Percentiles rank a stretch among this genome's conserved stretches.
phyloP scores from a whole-genome alignment of 257 asterid genomes.

The Salvia miltiorrhiza region DNA sequence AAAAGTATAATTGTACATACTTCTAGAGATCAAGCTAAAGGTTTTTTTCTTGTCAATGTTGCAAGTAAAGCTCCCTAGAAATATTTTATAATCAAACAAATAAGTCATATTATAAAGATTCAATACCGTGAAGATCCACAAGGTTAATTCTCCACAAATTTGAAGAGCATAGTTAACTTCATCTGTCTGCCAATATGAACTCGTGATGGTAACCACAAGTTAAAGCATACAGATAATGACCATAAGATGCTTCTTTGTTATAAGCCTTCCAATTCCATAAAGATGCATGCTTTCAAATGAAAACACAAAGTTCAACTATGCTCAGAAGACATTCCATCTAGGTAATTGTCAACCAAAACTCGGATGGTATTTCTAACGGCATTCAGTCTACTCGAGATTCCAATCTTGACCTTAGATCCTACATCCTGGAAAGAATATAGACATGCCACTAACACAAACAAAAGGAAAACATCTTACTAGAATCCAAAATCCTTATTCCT shows the following conservation, averaged over 20 bases:
- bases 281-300: not conserved
- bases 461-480: not conserved
- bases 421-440: not conserved
- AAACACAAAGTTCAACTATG: not conserved
- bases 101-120: not conserved
- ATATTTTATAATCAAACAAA: not conserved
- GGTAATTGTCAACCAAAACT: not conserved
- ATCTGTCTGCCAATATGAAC: not conserved
- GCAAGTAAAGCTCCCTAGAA: not conserved
- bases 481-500: not conserved
- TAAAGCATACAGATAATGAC: not conserved
- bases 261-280: not conserved
- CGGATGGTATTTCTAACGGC: not conserved
- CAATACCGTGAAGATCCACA: not conserved
- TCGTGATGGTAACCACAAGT: not conserved
- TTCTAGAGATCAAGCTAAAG: not conserved
- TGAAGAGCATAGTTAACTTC: not conserved
- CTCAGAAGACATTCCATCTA: not conserved
- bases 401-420: not conserved
- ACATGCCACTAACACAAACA: not conserved
- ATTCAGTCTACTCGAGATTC: not conserved
- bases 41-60: not conserved
- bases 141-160: not conserved
- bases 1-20: not conserved
- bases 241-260: not conserved